A percentile compares a stretch with the other conserved stretches of the same genome.
Conservation (phyloP, 148 eudicot genomes). For the Vaccinium vitisidaea region DNA sequence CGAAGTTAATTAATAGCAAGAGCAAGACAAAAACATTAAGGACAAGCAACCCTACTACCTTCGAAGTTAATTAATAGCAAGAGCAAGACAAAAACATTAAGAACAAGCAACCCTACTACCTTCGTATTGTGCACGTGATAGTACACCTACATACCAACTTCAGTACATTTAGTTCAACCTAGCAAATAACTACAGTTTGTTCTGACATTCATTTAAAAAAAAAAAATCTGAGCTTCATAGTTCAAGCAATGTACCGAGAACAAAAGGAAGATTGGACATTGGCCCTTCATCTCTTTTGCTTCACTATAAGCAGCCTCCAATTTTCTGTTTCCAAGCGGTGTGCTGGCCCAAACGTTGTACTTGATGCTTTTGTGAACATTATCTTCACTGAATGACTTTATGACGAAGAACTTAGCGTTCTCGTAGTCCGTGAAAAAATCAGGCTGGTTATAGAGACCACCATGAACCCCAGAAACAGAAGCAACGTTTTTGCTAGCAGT, state of each 20-base stretch:
- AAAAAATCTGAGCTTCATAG: conserved; percentile 20
- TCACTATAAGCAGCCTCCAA: conserved; percentile 85
- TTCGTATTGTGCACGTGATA: neutral
- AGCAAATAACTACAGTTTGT: neutral
- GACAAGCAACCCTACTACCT: neutral
- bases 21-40: too few species aligned
- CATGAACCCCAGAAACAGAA: conserved; percentile 49
- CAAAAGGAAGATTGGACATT: conserved; percentile 82
- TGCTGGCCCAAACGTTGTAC: conserved; percentile 91
- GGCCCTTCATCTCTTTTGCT: conserved; percentile 59
- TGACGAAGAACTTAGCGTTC: conserved; percentile 83
- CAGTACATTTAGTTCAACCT: neutral
- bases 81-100: too few species aligned
- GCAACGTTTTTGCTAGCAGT: conserved; percentile 38
- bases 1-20: neutral
- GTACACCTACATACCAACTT: neutral
- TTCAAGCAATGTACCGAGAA: conserved; percentile 66
- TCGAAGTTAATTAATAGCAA: neutral
- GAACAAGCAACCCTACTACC: neutral
- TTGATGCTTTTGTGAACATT: conserved; percentile 95
- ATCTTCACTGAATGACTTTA: conserved; percentile 96
- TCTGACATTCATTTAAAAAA: neutral
- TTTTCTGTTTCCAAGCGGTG: conserved; percentile 89
- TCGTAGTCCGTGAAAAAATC: conserved; percentile 75
- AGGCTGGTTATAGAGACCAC: conserved; percentile 51